These are phyloP conservation scores for Conticribra guillardii DNA, from an alignment of 108 stramenopile genomes.

Conservation along the genomic window DNA sequence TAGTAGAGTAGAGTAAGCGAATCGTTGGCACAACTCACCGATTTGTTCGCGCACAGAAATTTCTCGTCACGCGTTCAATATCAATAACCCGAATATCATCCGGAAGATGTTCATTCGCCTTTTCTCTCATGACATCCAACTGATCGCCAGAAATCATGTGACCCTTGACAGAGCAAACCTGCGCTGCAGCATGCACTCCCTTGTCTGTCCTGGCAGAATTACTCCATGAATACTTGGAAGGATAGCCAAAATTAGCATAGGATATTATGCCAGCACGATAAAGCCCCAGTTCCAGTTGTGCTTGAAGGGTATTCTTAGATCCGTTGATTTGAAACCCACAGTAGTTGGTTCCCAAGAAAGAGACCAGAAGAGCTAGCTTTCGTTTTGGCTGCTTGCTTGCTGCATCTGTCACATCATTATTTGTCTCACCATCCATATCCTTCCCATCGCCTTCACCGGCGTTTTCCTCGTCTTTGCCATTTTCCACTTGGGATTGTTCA, in stretches of 20 bases:
- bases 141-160: conserved; percentile 52
- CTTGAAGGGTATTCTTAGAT: conserved; percentile 82
- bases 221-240: conserved; percentile 93
- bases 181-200: conserved; percentile 92
- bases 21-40: no score
- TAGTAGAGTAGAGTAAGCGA: no score
- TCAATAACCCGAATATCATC: conserved; percentile 85
- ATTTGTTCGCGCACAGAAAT: conserved; percentile 91
- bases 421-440: background rate
- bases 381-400: conserved; percentile 31
- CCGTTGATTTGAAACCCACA: conserved; percentile 91
- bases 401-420: background rate
- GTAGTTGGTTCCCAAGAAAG: conserved; percentile 79
- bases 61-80: conserved; percentile 77
- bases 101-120: conserved; percentile 85
- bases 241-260: conserved; percentile 83
- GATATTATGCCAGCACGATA: conserved; percentile 71
- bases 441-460: no score
- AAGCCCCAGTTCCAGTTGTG: conserved; percentile 91
- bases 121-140: conserved; percentile 60
- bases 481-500: background rate
- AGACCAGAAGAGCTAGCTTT: conserved; percentile 78
- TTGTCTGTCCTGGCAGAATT: conserved; percentile 97
- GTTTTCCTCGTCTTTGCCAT: background rate
- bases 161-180: conserved; percentile 88